Conservation (phyloP, 192 early-diverging fungal genomes). For the Chytriomyces hyalinus region DNA sequence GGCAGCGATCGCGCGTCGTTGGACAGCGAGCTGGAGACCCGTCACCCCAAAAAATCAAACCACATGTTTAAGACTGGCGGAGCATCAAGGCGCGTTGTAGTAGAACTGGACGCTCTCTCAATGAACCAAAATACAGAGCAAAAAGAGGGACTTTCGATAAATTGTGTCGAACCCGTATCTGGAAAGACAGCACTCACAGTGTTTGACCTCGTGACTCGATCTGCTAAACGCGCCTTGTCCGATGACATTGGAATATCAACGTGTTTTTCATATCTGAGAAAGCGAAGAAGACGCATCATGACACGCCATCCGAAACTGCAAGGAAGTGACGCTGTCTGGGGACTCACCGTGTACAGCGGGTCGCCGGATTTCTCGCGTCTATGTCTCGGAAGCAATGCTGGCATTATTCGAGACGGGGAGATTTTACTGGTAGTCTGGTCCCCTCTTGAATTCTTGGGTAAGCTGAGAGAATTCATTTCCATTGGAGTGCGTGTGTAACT, state of each 20-base stretch:
- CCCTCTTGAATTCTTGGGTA: too few relatives aligned
- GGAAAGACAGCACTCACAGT: background rate
- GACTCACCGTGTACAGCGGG: constrained; percentile 11
- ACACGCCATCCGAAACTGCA: background rate
- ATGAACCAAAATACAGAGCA: background rate
- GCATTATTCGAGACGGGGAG: constrained; percentile 19
- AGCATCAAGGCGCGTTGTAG: constrained; percentile 7
- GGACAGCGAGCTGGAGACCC: too few relatives aligned
- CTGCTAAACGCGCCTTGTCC: background rate
- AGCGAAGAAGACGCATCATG: too few relatives aligned
- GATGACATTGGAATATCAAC: background rate
- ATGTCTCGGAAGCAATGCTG: background rate
- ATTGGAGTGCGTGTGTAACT: too few relatives aligned
- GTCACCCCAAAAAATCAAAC: too few relatives aligned
- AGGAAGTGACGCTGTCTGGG: too few relatives aligned
- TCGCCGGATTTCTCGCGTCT: constrained; percentile 20
- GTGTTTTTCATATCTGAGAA: background rate
- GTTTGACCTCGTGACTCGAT: constrained; percentile 20
- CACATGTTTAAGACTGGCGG: background rate
- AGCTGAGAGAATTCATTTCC: too few relatives aligned
- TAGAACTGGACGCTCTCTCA: background rate
- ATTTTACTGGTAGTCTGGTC: constrained; percentile 26
- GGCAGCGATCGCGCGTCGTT: too few relatives aligned
- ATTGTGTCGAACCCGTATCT: background rate
- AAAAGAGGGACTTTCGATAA: background rate